Conservation (phyloP, 2,329 filamentous ascomycete genomes). For the Monosporascus sp. region DNA sequence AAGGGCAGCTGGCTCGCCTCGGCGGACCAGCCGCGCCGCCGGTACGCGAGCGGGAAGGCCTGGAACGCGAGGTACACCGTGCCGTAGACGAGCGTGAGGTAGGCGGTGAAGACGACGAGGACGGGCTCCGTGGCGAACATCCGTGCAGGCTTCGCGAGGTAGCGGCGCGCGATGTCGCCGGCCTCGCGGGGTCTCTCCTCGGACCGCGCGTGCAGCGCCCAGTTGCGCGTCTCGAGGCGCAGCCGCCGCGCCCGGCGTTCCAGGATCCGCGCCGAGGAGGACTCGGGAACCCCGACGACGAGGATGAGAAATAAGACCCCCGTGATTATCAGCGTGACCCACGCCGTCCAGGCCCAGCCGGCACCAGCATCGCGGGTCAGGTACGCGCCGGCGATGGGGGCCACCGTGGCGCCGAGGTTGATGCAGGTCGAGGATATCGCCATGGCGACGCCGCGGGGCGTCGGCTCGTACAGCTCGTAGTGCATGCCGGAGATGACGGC, state of each 20-base stretch:
- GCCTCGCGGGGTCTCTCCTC: slow-evolving; percentile 20
- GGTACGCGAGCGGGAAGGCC: slow-evolving; percentile 41
- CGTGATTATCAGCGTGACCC: slow-evolving; percentile 47
- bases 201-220: slow-evolving; percentile 22
- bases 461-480: slow-evolving; percentile 14
- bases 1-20: slow-evolving; percentile 38
- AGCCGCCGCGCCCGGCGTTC: slow-evolving; percentile 41
- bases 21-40: slow-evolving; percentile 33
- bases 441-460: slow-evolving; percentile 11
- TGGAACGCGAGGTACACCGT: slow-evolving; percentile 42
- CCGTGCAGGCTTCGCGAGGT: slow-evolving; percentile 14
- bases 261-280: slow-evolving; percentile 43
- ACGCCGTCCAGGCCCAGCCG: slow-evolving; percentile 51
- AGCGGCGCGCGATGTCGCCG: slow-evolving; percentile 7
- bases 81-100: slow-evolving; percentile 32
- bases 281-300: slow-evolving; percentile 42
- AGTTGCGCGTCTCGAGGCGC: slow-evolving; percentile 38
- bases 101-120: slow-evolving; percentile 12
- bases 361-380: not conserved
- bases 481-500: slow-evolving; percentile 12
- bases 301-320: slow-evolving; percentile 34
- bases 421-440: slow-evolving; percentile 11
- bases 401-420: slow-evolving; percentile 12
- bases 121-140: slow-evolving; percentile 17
- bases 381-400: slow-evolving; percentile 8